Evolutionary conservation across 2,329 filamentous ascomycete genomes (phyloP), one percentile per base, ranked within the genome.

Genomic region (Sporothrix phasma): DNA sequence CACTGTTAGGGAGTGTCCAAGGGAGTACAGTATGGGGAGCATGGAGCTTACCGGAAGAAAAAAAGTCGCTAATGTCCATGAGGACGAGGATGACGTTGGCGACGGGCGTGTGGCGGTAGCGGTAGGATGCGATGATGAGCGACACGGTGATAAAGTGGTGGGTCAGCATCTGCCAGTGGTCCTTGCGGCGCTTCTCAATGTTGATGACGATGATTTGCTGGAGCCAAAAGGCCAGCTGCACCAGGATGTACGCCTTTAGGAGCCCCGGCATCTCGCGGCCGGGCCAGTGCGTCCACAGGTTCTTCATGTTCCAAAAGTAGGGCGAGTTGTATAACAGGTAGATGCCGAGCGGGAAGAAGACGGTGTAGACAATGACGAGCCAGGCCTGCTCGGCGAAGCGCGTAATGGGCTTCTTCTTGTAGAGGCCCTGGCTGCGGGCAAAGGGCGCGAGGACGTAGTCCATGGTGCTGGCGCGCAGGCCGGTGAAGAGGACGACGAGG

Each of bases 361-460:
- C 78, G 53, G 78, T 78, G 75, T 93, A 93, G 77, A 97, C 97
- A 51, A 94, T 75, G 64, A 95, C 78, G 72, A 96, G 80, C 90
- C 93, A 97, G 54, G 88, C 90, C 77, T 99, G 94, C 78, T 99
- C 94, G 67, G 91, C 91, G 76, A 97, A 96, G 65, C 94, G 84
- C 58, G 90, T 84, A 66, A 88, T 79, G 54, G 86, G 85, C 78
- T 96, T 97, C 73, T 80, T 81, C 72, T 88, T 89, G 70, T 82
- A 81, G 70, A 97, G 84, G 41, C 93, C 93, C 67, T 83, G 81
- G 56, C 80, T 77, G 68, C 84, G 86, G 49, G 89, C 92, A 64
- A 95, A 76, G 6, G 93, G 94, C 22, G 85, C 85, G 61, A 97
- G 81, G 13, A 95, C 71, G 77, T 96, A 94, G 73, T 97, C 92